phyloP scores from a whole-genome alignment of 1,139 yeast genomes.

The Lodderomyces jiufengensis region DNA sequence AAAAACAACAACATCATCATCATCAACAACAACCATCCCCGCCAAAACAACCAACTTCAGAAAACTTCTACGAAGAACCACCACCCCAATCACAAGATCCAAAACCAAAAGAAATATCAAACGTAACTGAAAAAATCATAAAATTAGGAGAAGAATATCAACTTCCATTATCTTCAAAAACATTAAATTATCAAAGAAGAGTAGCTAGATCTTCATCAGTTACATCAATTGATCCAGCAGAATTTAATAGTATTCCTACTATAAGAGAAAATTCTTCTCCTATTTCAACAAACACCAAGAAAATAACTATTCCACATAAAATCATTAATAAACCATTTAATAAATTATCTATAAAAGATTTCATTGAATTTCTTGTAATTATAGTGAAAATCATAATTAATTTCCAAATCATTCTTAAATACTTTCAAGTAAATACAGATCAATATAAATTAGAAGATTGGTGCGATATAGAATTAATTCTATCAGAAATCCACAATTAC shows the following conservation, averaged over 20 bases:
- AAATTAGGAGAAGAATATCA: constrained; percentile 36
- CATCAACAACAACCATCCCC: constrained; percentile 10
- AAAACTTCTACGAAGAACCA: too few relatives aligned
- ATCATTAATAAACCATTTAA: constrained; percentile 42
- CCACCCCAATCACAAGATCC: too few relatives aligned
- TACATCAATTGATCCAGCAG: constrained; percentile 12
- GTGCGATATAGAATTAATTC: constrained; percentile 12
- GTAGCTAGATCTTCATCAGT: constrained; percentile 9
- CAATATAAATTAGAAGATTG: constrained; percentile 10
- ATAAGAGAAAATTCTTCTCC: constrained; percentile 7
- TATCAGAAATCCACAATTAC: constrained; percentile 1
- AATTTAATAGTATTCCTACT: constrained; percentile 12
- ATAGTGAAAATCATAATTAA: constrained; percentile 38
- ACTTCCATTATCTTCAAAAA: constrained; percentile 42
- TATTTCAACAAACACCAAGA: constrained; percentile 9
- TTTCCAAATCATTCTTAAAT: constrained; percentile 29
- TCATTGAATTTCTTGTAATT: constrained; percentile 33
- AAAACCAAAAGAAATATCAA: constrained; percentile 2
- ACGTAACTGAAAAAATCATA: constrained; percentile 26
- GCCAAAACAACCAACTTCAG: constrained; percentile 9
- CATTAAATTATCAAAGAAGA: constrained; percentile 37
- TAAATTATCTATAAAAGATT: constrained; percentile 38
- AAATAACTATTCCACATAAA: constrained; percentile 42
- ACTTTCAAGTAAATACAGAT: not conserved
- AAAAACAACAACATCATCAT: constrained; percentile 15